Evolutionary conservation across 345 rosid species (phyloP).

Genomic region (Lepidium africanum): DNA sequence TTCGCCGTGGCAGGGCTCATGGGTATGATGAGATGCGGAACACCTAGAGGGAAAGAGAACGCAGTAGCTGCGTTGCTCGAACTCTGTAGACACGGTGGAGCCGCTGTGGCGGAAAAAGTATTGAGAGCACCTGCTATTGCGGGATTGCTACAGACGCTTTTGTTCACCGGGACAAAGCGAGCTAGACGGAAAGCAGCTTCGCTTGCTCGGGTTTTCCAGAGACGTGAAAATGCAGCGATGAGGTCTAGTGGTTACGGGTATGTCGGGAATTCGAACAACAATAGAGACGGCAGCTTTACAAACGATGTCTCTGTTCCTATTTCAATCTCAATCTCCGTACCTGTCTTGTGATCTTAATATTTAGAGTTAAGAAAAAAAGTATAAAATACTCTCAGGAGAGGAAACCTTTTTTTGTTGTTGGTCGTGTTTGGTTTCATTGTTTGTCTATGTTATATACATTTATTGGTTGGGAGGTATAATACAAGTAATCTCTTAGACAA

Average conservation of each 20-base stretch:
- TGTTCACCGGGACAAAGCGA: conserved; percentile 88
- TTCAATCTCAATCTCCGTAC: conserved; percentile 48
- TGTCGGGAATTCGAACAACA: conserved; percentile 42
- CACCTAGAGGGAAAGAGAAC: conserved; percentile 88
- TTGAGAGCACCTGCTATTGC: conserved; percentile 71
- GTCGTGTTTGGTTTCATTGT: conserved; percentile 16
- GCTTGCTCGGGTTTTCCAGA: conserved; percentile 83
- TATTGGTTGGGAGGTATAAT: conserved; percentile 33
- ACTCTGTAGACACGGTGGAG: conserved; percentile 75
- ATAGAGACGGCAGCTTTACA: conserved; percentile 18
- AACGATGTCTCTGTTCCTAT: conserved; percentile 67
- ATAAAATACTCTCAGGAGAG: background rate
- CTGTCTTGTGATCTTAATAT: conserved; percentile 23
- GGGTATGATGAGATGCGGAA: conserved; percentile 86
- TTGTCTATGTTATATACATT: conserved; percentile 27
- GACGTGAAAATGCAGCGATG: conserved; percentile 51
- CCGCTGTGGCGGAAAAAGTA: conserved; percentile 61
- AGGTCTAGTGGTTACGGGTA: conserved; percentile 59
- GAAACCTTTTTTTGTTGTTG: conserved; percentile 5
- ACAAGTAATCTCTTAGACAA: background rate
- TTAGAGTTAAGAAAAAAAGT: background rate
- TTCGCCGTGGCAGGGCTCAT: conserved; percentile 56
- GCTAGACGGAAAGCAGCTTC: conserved; percentile 96
- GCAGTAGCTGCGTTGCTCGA: conserved; percentile 95
- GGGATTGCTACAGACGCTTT: conserved; percentile 63